These are phyloP conservation scores for Parathielavia hyrcaniae DNA, from an alignment of 495 filamentous ascomycete genomes.

Conservation along the genomic window DNA sequence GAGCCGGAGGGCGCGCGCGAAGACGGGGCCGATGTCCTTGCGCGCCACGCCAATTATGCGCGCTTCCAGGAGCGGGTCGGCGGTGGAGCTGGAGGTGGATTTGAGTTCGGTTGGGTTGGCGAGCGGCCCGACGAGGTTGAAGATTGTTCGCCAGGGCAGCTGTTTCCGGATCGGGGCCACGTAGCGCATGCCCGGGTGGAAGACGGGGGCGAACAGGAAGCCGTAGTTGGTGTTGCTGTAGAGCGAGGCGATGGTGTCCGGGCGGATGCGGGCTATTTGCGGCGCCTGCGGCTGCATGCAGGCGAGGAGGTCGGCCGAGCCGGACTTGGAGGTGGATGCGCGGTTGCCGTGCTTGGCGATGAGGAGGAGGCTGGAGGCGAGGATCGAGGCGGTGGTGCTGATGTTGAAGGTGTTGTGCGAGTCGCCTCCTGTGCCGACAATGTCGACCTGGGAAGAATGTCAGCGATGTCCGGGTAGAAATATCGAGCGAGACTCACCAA, in stretches of 20 bases:
- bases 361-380: slow-evolving; percentile 74
- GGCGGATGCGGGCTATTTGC: slow-evolving; percentile 63
- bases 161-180: slow-evolving; percentile 76
- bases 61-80: slow-evolving; percentile 58
- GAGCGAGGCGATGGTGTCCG: slow-evolving; percentile 58
- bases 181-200: slow-evolving; percentile 88
- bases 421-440: slow-evolving; percentile 96
- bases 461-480: slow-evolving; percentile 1
- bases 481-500: slow-evolving; percentile 44
- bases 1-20: slow-evolving; percentile 74
- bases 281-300: slow-evolving; percentile 63
- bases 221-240: slow-evolving; percentile 80
- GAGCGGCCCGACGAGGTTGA: slow-evolving; percentile 91
- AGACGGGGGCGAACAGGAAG: slow-evolving; percentile 94
- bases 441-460: slow-evolving; percentile 63
- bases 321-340: slow-evolving; percentile 91
- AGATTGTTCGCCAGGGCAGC: slow-evolving; percentile 88
- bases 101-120: slow-evolving; percentile 74
- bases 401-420: slow-evolving; percentile 97
- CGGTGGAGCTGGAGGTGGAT: not conserved
- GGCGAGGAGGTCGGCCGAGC: slow-evolving; percentile 85
- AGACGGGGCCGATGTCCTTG: slow-evolving; percentile 72
- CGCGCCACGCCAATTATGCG: slow-evolving; percentile 89
- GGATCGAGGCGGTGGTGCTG: slow-evolving; percentile 85
- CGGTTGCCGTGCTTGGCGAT: slow-evolving; percentile 93